Evolutionary conservation across 352 stramenopile genomes (phyloP).

Genomic region (Peronospora destructor): DNA sequence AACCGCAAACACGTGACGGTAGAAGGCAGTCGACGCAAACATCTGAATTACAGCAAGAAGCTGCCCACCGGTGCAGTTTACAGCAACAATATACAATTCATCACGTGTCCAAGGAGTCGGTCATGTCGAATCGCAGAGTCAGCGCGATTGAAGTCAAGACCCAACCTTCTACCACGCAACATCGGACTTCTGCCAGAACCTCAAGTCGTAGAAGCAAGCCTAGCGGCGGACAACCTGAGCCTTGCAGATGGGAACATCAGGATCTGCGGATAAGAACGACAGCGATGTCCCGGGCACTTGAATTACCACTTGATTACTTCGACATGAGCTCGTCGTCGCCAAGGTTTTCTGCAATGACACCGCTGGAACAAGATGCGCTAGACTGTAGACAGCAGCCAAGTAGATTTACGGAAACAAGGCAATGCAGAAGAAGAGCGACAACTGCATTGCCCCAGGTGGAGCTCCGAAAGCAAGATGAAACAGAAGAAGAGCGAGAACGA

Average conservation of each 20-base stretch:
- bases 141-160: slow-evolving; percentile 7
- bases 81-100: slow-evolving; percentile 19
- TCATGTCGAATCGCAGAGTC: slow-evolving; percentile 6
- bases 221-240: slow-evolving; percentile 7
- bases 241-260: slow-evolving; percentile 17
- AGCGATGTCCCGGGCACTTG: slow-evolving; percentile 17
- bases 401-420: not conserved
- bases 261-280: slow-evolving; percentile 17
- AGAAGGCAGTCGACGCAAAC: slow-evolving; percentile 16
- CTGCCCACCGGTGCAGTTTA: slow-evolving; percentile 7
- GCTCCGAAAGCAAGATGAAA: slow-evolving; percentile 14
- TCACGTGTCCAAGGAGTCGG: slow-evolving; percentile 11
- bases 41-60: not conserved
- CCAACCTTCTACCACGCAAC: slow-evolving; percentile 1
- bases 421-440: not conserved
- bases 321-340: slow-evolving; percentile 21
- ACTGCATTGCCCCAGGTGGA: slow-evolving; percentile 8
- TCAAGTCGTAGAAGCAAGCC: slow-evolving; percentile 7
- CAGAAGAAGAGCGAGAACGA: slow-evolving; percentile 24
- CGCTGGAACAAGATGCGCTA: not conserved
- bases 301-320: slow-evolving; percentile 25
- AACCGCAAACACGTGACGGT: slow-evolving; percentile 6
- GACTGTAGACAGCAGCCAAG: slow-evolving; percentile 7
- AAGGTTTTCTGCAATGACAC: slow-evolving; percentile 1
- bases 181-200: slow-evolving; percentile 12